Base-by-base conservation (phyloP, 805 yeast genomes). In the Lipomyces yamanashiensis region DNA sequence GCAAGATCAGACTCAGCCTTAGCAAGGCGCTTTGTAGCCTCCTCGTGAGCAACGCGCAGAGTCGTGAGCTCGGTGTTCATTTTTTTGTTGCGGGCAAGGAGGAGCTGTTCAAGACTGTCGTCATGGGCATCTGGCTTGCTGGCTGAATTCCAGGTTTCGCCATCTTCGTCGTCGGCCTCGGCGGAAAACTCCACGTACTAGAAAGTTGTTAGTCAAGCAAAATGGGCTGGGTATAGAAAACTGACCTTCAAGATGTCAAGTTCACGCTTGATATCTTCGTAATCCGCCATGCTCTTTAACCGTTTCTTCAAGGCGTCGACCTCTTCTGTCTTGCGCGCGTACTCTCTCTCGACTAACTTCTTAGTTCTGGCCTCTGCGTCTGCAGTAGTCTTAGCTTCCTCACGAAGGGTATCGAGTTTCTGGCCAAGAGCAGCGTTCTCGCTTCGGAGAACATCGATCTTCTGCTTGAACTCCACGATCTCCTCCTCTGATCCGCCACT, bases 181-280 rank as follows among this genome's bases (percentile, higher is more conserved):
- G 62, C 71, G 12, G 71, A 70, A 9, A 71, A 67, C 47, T 67
- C 70, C 13, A 67, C 69, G 66, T n/a, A 67, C 70, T 15, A 40
- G 62, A 52, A n/a, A 1, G 17, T 49, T 7, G 48, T 53, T 41
- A 41, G 47, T 53, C 13, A 6, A 74, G 67, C 75, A 7, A 71
- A 36, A 71, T 76, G 8, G 44, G n/a, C 12, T 53, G 15, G 1
- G 41, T 28, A 76, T 79, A 2, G 76, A 91, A 89, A 90, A 44
- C 91, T 87, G 67, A 87, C 86, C 72, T 88, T 85, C 64, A 92
- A 74, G 33, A 91, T 83, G 19, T 82, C 83, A 67, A 92, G 78
- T 71, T 92, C 97, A 55, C 84, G 83, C 73, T 90, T 91, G 54
- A 92, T 74, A 66, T 90, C 92, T 58, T 89, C 92, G 74, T 92